Evolutionary conservation across 352 stramenopile species (phyloP).

Genomic region (Phytophthora europaea): DNA sequence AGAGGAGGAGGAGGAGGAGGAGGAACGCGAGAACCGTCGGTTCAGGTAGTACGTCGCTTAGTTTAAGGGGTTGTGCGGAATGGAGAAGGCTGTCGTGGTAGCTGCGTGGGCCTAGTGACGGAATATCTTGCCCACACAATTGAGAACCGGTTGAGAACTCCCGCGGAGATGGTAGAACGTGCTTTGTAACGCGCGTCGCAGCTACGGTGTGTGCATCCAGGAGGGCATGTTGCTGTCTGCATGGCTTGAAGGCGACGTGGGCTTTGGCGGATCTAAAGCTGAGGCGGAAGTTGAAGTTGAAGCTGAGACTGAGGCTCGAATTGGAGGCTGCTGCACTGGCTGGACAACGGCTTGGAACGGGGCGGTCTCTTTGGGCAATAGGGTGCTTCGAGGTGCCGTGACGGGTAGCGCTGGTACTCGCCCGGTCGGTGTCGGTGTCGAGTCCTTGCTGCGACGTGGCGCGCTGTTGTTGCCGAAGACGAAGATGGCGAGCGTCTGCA

Average conservation of each 20-base stretch:
- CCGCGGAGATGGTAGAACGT: no score
- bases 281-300: no score
- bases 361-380: constrained; percentile 14
- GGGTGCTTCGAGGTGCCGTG: constrained; percentile 1
- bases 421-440: not conserved
- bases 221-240: constrained; percentile 36
- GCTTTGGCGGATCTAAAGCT: not conserved
- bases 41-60: not conserved
- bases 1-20: not conserved
- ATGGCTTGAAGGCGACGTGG: not conserved
- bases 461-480: constrained; percentile 64
- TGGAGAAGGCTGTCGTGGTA: not conserved
- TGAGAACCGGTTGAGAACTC: not conserved
- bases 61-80: no score
- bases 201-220: constrained; percentile 39
- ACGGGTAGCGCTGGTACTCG: constrained; percentile 14
- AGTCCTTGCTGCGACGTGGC: constrained; percentile 18
- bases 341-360: constrained; percentile 38
- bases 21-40: not conserved
- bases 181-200: not conserved
- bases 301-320: not conserved
- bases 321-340: constrained; percentile 16
- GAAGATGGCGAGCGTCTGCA: constrained; percentile 63
- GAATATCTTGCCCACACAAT: not conserved
- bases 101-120: not conserved